Conservation (phyloP, 805 yeast species). For the Yarrowia alimentaria region DNA sequence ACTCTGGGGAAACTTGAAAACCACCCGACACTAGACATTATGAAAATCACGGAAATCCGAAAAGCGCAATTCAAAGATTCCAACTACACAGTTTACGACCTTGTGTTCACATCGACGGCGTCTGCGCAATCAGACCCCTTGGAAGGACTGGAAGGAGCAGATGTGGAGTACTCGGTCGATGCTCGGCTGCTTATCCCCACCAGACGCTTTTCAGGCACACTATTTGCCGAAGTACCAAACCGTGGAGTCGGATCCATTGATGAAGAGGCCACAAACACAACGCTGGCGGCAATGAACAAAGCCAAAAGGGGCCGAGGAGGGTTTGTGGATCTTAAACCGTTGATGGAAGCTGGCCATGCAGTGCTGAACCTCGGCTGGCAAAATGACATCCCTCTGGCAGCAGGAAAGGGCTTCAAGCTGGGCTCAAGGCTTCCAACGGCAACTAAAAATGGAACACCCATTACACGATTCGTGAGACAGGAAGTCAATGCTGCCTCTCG, state of each 20-base stretch:
- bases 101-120: background rate
- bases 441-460: background rate
- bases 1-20: too few relatives aligned
- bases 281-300: conserved; percentile 3
- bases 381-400: conserved; percentile 11
- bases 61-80: background rate
- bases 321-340: conserved; percentile 6
- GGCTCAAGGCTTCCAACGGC: conserved; percentile 3
- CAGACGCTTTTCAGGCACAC: conserved; percentile 7
- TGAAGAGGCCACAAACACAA: background rate
- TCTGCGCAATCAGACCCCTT: background rate
- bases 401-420: conserved; percentile 14
- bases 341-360: conserved; percentile 5
- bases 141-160: background rate
- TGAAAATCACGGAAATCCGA: background rate
- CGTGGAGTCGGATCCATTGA: conserved; percentile 18
- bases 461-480: conserved; percentile 9
- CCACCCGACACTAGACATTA: background rate
- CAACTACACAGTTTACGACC: background rate
- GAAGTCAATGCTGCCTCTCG: conserved; percentile 20
- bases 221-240: conserved; percentile 11
- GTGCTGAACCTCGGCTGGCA: conserved; percentile 24
- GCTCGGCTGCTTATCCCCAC: conserved; percentile 21
- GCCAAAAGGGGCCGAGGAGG: conserved; percentile 9
- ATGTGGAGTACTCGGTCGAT: conserved; percentile 10